These are phyloP conservation scores for Plenodomus biglobosus DNA, from an alignment of 2,329 filamentous ascomycete species.

Conservation along the genomic window DNA sequence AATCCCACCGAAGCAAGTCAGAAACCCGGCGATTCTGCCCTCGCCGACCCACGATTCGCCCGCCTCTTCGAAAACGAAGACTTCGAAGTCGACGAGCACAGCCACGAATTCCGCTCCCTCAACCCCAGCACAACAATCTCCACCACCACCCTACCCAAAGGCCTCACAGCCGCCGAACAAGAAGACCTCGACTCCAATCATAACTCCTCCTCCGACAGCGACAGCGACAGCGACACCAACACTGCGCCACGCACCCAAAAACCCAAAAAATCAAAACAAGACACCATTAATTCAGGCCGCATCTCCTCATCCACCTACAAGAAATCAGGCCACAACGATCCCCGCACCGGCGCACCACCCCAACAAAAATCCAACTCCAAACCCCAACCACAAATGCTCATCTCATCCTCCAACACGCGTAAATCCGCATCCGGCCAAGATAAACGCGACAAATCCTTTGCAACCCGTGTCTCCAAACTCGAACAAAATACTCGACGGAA, in stretches of 20 bases:
- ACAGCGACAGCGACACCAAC: constrained; percentile 41
- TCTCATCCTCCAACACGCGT: constrained; percentile 52
- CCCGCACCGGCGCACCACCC: constrained; percentile 25
- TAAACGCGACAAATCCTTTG: constrained; percentile 59
- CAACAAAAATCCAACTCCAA: too few relatives aligned
- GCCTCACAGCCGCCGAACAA: constrained; percentile 62
- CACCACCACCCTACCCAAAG: constrained; percentile 37
- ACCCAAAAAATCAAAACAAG: constrained; percentile 3
- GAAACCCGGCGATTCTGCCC: constrained; percentile 57
- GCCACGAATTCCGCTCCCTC: constrained; percentile 80
- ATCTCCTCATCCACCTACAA: constrained; percentile 66
- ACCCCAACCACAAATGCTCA: constrained; percentile 50
- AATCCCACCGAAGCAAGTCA: not conserved
- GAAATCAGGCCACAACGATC: constrained; percentile 54
- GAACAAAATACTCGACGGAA: constrained; percentile 26
- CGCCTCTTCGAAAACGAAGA: constrained; percentile 90
- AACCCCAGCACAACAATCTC: constrained; percentile 76
- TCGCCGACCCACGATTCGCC: constrained; percentile 84
- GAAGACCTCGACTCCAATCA: constrained; percentile 54
- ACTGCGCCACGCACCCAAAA: constrained; percentile 21
- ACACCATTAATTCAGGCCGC: constrained; percentile 46
- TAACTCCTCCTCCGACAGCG: constrained; percentile 42
- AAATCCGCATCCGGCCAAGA: constrained; percentile 36
- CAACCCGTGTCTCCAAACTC: constrained; percentile 52
- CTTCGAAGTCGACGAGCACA: constrained; percentile 87